Evolutionary conservation across 768 basidiomycete genomes (phyloP), one percentile per base, ranked within the genome.

Genomic region (Tephrocybe sp.): DNA sequence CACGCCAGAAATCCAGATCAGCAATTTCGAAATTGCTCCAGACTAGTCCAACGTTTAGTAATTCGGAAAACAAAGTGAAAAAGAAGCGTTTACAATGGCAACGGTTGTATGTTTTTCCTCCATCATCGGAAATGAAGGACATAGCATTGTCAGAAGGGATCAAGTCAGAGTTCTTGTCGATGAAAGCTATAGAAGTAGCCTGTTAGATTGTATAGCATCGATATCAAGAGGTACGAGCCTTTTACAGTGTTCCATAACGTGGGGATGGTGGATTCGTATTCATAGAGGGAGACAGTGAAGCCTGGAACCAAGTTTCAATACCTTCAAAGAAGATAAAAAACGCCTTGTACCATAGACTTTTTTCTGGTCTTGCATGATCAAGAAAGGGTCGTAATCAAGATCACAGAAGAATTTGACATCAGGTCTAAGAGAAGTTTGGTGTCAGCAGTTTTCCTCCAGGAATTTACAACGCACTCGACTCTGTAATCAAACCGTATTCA

Each of bases 11-110:
- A 52, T 89, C 83, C 52, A 94, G 76, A 59, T 84, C 78, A 4
- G 77, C 93, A 51, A 97, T 95, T 64, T 95, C 93, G 59, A 95
- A 95, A 66, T 94, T 97, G 57, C 84, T 89, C 91, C 91, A 94
- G 73, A 91, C 89, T 91, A 46, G 9, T 19, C 22, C 12, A 4
- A 21, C 21, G 15, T 60, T 61, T 27, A 42, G 13, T 44, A 12
- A 22, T 15, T n/a, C 22, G 50, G 13, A 34, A 23, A 3, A 12
- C 7, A 3, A 38, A 12, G 12, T 16, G 6, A 7, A 49, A 23
- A 31, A 15, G 61, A 59, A 29, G 29, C 29, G 9, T 75, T 60
- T 49, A 86, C 84, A 88, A 60, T 88, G 86, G 60, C 88, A 91
- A 47, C 79, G 74, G 62, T 88, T 91, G 63, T 91, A 91, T 0